These are phyloP conservation scores for Cutaneotrichosporon sp. DNA, from an alignment of 1,284 basidiomycete genomes.

Conservation along the genomic window DNA sequence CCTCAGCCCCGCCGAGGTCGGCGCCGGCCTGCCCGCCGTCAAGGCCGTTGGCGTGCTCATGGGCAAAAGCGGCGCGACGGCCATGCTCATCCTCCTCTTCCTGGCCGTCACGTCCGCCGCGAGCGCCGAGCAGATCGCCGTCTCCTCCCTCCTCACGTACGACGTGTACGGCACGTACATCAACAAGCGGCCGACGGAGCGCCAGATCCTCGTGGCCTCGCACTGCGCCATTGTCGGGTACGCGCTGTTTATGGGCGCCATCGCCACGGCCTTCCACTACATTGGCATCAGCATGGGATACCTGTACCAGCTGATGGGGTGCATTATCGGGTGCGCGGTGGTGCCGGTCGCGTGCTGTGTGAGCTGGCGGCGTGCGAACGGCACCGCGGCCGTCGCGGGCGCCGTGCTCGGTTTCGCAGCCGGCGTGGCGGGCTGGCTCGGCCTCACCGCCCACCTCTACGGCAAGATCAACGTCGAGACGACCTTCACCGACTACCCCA, in stretches of 20 bases:
- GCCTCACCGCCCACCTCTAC: slow-evolving; percentile 72
- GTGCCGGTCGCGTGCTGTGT: slow-evolving; percentile 81
- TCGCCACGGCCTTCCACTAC: slow-evolving; percentile 83
- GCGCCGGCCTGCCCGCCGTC: slow-evolving; percentile 75
- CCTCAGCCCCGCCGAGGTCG: slow-evolving; percentile 68
- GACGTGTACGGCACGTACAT: slow-evolving; percentile 67
- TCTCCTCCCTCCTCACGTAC: slow-evolving; percentile 74
- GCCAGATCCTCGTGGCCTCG: slow-evolving; percentile 62
- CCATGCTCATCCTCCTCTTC: slow-evolving; percentile 52
- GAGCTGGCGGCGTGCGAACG: slow-evolving; percentile 81
- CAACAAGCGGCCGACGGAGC: slow-evolving; percentile 62
- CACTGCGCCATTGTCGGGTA: slow-evolving; percentile 64
- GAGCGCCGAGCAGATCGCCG: slow-evolving; percentile 86
- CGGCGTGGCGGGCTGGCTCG: slow-evolving; percentile 78
- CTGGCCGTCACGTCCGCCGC: slow-evolving; percentile 76
- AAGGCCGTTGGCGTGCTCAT: slow-evolving; percentile 71
- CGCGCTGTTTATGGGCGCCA: slow-evolving; percentile 74
- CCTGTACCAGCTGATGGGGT: slow-evolving; percentile 52
- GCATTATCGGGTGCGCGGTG: slow-evolving; percentile 74
- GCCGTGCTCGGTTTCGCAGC: slow-evolving; percentile 68
- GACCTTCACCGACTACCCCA: slow-evolving; percentile 64
- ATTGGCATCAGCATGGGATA: slow-evolving; percentile 79
- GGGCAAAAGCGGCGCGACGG: slow-evolving; percentile 69
- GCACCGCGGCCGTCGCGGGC: slow-evolving; percentile 72
- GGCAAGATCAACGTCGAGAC: slow-evolving; percentile 69